Evolutionary conservation across 129 eudicot species (phyloP), one percentile per base, ranked within the genome.

Genomic region (Saussurea involucrata): DNA sequence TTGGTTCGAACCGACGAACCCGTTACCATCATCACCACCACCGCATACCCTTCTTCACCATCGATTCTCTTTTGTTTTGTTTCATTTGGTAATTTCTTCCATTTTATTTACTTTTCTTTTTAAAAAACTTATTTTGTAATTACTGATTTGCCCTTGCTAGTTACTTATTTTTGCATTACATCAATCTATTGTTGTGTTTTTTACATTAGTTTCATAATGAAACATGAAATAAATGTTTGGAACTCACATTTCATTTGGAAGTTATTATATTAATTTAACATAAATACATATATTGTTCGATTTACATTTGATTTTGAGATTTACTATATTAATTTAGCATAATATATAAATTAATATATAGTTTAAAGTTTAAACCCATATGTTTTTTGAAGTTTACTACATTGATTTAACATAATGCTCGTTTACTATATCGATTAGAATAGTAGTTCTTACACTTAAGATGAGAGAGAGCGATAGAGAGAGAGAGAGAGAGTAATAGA

Each of bases 31-130:
- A 67, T 67, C 72, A 67, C 71, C 71, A 67, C 71, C 71, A 34
- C 71, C 71, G 1, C 44, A 66, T 11, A 65, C 40, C 68, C 69
- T 8, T 49, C 67, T 33, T 61, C 68, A 58, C 77, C 77, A 74
- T 74, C 55, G 77, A 73, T 73, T 73, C 69, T 44, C 31, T 74
- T 75, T 75, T 75, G 78, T 75, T 75, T 75, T 63, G 63, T 75
- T 75, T 75, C 78, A 36, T 75, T 74, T 60, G 78, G 69, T 74
- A 22, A 74, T 8, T 75, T 74, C 71, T 36, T 63, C 6, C 37
- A 15, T 34, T 74, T 74, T 60, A 4, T 71, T 17, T 46, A 15
- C 3, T 22, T 20, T 60, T 3, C 27, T 22, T 60, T 60, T 60
- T 21, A 0, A 8, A 17, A 49, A 55, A 60, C 5, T 60, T 21